Conservation (phyloP, 768 basidiomycete genomes). For the Naganishia onofrii region DNA sequence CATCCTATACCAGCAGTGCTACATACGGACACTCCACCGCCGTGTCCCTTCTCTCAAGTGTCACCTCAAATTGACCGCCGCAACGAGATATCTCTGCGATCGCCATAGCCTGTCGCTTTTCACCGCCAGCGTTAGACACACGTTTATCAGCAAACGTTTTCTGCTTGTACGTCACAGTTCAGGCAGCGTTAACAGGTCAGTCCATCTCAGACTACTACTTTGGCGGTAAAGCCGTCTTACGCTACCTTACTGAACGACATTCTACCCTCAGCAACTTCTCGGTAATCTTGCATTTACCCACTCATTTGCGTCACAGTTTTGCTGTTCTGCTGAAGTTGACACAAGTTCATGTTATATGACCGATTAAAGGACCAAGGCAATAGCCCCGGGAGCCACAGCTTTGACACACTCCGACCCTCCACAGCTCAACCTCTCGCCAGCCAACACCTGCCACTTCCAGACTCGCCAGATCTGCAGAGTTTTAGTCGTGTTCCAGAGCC, state of each 20-base stretch:
- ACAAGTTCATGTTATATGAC: slow-evolving; percentile 25
- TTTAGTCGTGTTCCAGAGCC: neutral
- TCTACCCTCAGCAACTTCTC: neutral
- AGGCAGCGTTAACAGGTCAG: neutral
- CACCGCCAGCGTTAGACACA: slow-evolving; percentile 3
- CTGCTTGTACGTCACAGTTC: neutral
- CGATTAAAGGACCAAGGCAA: slow-evolving; percentile 20
- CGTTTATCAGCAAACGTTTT: slow-evolving; percentile 24
- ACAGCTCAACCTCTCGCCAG: neutral
- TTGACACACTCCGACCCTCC: neutral
- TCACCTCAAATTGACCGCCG: neutral
- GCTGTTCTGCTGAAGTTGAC: neutral
- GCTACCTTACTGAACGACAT: too few species aligned
- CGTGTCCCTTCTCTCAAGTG: too few species aligned
- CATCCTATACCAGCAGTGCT: neutral
- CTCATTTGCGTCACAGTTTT: slow-evolving; percentile 1
- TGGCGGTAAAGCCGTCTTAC: too few species aligned
- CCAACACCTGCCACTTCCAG: neutral
- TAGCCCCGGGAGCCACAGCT: slow-evolving; percentile 6
- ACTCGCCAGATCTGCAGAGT: neutral
- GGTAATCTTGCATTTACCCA: neutral
- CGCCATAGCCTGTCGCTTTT: neutral
- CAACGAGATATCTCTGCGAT: neutral
- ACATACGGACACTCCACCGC: neutral
- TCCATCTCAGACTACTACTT: neutral